Conservation (phyloP, 257 asterid species). For the Solanum gracilifrons region DNA sequence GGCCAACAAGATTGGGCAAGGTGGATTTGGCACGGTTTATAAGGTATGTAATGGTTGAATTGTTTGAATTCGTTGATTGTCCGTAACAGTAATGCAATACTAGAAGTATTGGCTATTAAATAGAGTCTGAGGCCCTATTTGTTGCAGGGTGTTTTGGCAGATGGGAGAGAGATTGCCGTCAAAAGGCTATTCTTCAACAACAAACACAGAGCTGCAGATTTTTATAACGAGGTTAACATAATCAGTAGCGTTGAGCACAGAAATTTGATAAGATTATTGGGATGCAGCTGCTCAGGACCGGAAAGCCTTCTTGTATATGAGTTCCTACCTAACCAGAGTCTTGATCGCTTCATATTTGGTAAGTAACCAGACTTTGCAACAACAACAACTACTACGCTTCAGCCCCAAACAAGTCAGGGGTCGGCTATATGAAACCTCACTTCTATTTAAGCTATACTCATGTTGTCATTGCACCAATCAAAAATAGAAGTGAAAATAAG, state of each 20-base stretch:
- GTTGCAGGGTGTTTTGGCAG: slow-evolving; percentile 16
- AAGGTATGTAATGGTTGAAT: slow-evolving; percentile 3
- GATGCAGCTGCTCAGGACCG: slow-evolving; percentile 22
- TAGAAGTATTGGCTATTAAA: background rate
- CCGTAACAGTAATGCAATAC: background rate
- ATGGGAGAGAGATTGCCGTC: slow-evolving; percentile 24
- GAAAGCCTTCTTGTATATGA: slow-evolving; percentile 26
- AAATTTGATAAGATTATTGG: slow-evolving; percentile 15
- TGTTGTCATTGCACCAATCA: background rate
- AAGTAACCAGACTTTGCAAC: background rate
- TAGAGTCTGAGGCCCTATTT: background rate
- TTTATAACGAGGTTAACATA: slow-evolving; percentile 20
- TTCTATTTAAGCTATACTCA: background rate
- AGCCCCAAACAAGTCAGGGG: background rate
- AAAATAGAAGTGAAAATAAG: background rate
- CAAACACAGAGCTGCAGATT: slow-evolving; percentile 10
- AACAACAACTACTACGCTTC: background rate
- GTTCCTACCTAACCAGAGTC: slow-evolving; percentile 15
- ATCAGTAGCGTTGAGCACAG: slow-evolving; percentile 15
- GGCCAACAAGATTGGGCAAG: slow-evolving; percentile 23
- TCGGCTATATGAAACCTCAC: background rate
- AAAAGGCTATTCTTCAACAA: slow-evolving; percentile 17
- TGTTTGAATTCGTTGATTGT: background rate
- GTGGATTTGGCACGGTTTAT: slow-evolving; percentile 29
- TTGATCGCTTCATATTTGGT: slow-evolving; percentile 24